phyloP scores from a whole-genome alignment of 148 eudicot genomes.

The Rhododendron griersonianum region DNA sequence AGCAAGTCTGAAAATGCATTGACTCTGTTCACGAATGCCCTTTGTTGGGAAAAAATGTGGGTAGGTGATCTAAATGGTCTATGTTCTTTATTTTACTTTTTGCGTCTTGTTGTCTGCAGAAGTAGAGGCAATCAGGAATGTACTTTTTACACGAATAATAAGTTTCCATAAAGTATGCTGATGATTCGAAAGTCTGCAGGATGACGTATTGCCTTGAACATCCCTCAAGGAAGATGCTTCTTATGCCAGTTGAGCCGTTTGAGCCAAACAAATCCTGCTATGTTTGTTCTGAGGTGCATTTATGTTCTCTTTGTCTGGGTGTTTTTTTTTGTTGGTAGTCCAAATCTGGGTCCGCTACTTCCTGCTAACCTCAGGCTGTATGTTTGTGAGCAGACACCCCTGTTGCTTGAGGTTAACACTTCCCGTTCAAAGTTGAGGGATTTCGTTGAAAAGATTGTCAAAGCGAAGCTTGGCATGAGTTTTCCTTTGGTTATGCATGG shows the following conservation, averaged over 20 bases:
- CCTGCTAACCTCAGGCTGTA: slow-evolving; percentile 11
- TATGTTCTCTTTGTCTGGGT: not conserved
- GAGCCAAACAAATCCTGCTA: slow-evolving; percentile 85
- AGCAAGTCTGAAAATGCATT: not conserved
- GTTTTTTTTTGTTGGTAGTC: not conserved
- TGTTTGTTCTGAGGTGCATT: slow-evolving; percentile 82
- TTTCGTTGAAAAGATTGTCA: slow-evolving; percentile 75
- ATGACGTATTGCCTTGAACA: slow-evolving; percentile 91
- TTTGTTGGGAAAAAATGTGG: not conserved
- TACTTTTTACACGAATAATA: not conserved
- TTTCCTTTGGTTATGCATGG: slow-evolving; percentile 77
- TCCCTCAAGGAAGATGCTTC: slow-evolving; percentile 86
- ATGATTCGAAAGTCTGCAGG: slow-evolving; percentile 30
- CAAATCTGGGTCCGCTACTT: not conserved
- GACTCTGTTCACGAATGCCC: not conserved
- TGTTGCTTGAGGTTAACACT: slow-evolving; percentile 80
- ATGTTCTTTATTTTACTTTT: not conserved
- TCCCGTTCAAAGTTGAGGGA: slow-evolving; percentile 71
- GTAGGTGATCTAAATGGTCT: not conserved
- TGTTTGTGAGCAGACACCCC: slow-evolving; percentile 56
- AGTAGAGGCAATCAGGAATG: not conserved
- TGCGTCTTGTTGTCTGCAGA: not conserved
- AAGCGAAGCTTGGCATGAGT: slow-evolving; percentile 88
- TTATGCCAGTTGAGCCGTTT: slow-evolving; percentile 94
- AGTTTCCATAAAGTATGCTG: not conserved